Evolutionary conservation across 1,284 basidiomycete species (phyloP), one percentile per base, ranked within the genome.

Genomic region (Vanrija humicola): DNA sequence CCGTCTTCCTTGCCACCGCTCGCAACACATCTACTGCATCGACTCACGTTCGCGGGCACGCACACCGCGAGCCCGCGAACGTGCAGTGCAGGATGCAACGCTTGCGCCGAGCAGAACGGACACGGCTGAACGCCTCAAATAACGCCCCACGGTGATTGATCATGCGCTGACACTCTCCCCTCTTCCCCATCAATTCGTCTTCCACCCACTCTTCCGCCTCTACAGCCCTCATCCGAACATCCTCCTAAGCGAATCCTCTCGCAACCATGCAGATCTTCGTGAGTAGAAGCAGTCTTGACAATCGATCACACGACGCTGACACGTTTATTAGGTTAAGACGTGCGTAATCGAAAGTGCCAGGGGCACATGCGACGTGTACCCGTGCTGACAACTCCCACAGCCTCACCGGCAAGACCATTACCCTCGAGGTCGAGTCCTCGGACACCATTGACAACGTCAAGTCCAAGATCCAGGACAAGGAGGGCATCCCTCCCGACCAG

Each of bases 401-500:
- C 58, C 77, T 81, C 59, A 81, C 80, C 64, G 80, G 79, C 64
- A 81, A 80, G 79, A 81, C 80, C 71, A 82, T 82, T 78, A 81
- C 80, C 68, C 79, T 81, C 64, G 81, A 82, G 78, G 79, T 81
- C 58, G 80, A 81, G 76, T 80, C 79, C 55, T 79, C 78, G 59
- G 82, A 83, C 77, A 82, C 82, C 58, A 83, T 83, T 73, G 82
- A 83, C 79, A 82, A 82, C 66, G 82, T 82, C 72, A 82, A 82
- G 77, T 76, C 79, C 62, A 78, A 78, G 79, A 82, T 82, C 68
- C 81, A 81, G 73, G 79, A 81, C 75, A 81, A 80, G 77, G 79
- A 81, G 72, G 79, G 88, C 64, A 93, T 91, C 64, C 90, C 90
- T 58, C 90, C 90, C 63, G 90, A 93, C 80, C 90, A 94, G 78